These are phyloP conservation scores for Handroanthus guayacan DNA, from an alignment of 257 asterid species.

Conservation along the genomic window DNA sequence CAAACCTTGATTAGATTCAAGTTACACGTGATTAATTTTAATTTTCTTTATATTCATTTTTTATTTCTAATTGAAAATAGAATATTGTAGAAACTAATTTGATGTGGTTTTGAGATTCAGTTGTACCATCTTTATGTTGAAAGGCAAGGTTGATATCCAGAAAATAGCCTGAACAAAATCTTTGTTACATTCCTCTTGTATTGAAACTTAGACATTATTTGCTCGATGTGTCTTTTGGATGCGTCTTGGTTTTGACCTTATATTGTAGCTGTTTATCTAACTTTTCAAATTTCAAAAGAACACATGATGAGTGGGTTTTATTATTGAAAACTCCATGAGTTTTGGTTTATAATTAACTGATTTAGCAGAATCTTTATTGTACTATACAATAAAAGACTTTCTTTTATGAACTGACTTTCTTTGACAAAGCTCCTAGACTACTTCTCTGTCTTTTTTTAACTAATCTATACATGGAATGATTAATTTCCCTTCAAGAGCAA, in stretches of 20 bases:
- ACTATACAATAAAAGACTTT: neutral
- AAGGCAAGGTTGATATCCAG: neutral
- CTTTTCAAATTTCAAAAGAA: neutral
- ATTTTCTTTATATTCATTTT: neutral
- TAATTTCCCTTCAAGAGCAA: neutral
- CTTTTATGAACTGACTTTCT: neutral
- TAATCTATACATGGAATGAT: neutral
- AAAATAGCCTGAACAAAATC: neutral
- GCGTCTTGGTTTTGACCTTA: neutral
- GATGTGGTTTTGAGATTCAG: constrained; percentile 4
- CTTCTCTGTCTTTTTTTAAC: neutral
- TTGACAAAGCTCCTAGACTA: neutral
- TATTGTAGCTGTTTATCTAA: neutral
- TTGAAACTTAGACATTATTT: neutral
- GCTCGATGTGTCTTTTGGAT: constrained; percentile 4
- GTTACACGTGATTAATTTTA: neutral
- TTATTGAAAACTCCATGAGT: neutral
- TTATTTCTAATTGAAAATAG: neutral
- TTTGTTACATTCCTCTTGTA: neutral
- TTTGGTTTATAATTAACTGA: neutral
- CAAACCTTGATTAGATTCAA: neutral
- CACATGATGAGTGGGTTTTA: neutral
- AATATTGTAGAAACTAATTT: neutral
- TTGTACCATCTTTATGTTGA: neutral
- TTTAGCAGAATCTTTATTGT: neutral